Percentiles rank a stretch among this genome's conserved stretches.
Evolutionary conservation across 805 yeast genomes (phyloP).

Genomic region (Blastobotrys americana): DNA sequence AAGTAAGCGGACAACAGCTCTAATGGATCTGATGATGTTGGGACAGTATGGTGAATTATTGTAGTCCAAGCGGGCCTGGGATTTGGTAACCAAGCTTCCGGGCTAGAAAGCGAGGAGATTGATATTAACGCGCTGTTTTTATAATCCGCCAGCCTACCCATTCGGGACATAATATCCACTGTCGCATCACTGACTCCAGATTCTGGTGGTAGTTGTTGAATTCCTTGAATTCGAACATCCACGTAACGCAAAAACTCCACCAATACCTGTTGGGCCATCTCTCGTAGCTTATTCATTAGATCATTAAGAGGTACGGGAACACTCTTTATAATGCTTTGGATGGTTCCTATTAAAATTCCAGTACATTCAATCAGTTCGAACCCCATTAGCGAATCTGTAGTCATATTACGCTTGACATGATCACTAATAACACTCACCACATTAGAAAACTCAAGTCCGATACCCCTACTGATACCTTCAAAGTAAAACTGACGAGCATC

Average conservation of each 20-base stretch:
- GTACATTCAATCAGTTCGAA: slow-evolving; percentile 54
- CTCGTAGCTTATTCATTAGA: slow-evolving; percentile 19
- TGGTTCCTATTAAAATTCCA: slow-evolving; percentile 30
- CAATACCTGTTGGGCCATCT: slow-evolving; percentile 36
- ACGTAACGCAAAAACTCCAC: slow-evolving; percentile 50
- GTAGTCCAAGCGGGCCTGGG: slow-evolving; percentile 49
- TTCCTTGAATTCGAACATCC: slow-evolving; percentile 41
- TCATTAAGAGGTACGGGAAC: slow-evolving; percentile 17
- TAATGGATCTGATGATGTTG: slow-evolving; percentile 38
- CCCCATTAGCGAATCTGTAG: slow-evolving; percentile 44
- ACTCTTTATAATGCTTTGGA: slow-evolving; percentile 25
- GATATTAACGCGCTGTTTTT: slow-evolving; percentile 44
- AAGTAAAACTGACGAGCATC: slow-evolving; percentile 28
- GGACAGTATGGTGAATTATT: slow-evolving; percentile 37
- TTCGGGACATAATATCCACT: slow-evolving; percentile 61
- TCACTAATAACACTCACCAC: slow-evolving; percentile 35
- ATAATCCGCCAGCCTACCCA: slow-evolving; percentile 60
- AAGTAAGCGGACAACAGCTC: slow-evolving; percentile 57
- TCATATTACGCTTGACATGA: slow-evolving; percentile 37
- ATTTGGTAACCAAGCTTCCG: slow-evolving; percentile 63
- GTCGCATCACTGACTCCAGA: slow-evolving; percentile 65
- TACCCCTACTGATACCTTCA: slow-evolving; percentile 30
- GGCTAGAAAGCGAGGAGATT: slow-evolving; percentile 40
- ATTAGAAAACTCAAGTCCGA: slow-evolving; percentile 35
- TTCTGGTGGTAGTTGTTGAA: slow-evolving; percentile 52